These are phyloP conservation scores for Stachybotrys echinatus DNA, from an alignment of 2,329 filamentous ascomycete genomes.

Conservation along the genomic window DNA sequence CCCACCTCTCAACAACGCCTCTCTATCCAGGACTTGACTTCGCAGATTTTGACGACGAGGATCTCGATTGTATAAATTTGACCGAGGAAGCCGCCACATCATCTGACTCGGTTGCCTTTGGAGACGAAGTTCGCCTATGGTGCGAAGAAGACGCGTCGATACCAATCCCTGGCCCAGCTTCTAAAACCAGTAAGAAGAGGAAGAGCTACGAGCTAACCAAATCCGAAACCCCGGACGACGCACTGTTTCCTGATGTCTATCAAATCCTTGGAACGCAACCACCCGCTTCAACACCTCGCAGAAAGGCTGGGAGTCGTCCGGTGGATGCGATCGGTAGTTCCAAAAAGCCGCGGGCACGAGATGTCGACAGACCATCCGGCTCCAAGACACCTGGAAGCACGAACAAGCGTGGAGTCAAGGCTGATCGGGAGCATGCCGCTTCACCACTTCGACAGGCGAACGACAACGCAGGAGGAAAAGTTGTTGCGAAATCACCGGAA, in stretches of 20 bases:
- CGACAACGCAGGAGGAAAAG: not conserved
- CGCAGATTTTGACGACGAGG: conserved; percentile 27
- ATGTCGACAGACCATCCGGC: conserved; percentile 8
- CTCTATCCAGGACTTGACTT: conserved; percentile 19
- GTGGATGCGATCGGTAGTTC: conserved; percentile 11
- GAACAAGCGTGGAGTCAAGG: not conserved
- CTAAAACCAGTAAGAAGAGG: conserved; percentile 39
- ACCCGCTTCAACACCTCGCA: conserved; percentile 27
- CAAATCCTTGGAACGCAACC: conserved; percentile 38
- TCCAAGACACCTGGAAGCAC: conserved; percentile 7
- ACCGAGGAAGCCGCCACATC: conserved; percentile 29
- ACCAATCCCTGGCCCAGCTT: conserved; percentile 25
- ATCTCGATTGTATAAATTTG: conserved; percentile 33
- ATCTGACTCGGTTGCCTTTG: conserved; percentile 28
- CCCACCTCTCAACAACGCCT: conserved; percentile 2
- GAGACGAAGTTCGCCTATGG: conserved; percentile 35
- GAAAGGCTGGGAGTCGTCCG: conserved; percentile 13
- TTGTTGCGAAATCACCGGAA: not conserved
- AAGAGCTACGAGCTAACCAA: conserved; percentile 45
- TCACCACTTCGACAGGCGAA: conserved; percentile 6
- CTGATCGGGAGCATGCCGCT: not conserved
- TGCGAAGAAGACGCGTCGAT: conserved; percentile 34
- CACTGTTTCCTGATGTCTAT: conserved; percentile 50
- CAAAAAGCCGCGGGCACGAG: conserved; percentile 10
- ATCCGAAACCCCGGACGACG: conserved; percentile 28